phyloP scores from a whole-genome alignment of 1,139 yeast species.

The Kodamaea plutei region DNA sequence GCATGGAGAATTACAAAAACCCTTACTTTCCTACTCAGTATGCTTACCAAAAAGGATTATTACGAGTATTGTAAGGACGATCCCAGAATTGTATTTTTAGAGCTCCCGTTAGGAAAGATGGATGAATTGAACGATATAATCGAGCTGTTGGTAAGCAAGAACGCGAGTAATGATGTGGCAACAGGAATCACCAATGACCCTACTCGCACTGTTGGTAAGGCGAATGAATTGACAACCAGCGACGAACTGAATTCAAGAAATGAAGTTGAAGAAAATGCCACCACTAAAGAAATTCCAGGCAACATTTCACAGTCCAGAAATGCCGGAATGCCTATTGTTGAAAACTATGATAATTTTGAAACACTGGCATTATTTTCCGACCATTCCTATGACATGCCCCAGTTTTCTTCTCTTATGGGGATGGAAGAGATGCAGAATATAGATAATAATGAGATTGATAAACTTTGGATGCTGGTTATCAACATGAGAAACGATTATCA shows the following conservation, averaged over 20 bases:
- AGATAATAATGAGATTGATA: slow-evolving; percentile 34
- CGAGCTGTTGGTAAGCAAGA: slow-evolving; percentile 3
- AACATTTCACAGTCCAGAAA: no score
- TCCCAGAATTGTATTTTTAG: slow-evolving; percentile 9
- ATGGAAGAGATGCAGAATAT: slow-evolving; percentile 19
- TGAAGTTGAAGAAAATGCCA: no score
- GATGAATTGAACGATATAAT: slow-evolving; percentile 24
- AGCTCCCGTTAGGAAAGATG: slow-evolving; percentile 20
- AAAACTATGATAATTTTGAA: not conserved
- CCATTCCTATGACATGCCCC: no score
- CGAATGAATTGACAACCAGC: not conserved
- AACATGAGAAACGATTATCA: slow-evolving; percentile 31
- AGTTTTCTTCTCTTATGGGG: slow-evolving; percentile 5
- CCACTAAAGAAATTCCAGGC: no score
- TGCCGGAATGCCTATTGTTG: no score
- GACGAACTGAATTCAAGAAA: no score
- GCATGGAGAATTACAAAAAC: slow-evolving; percentile 44
- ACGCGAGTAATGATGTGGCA: not conserved
- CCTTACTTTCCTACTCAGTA: slow-evolving; percentile 25
- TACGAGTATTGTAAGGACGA: slow-evolving; percentile 20
- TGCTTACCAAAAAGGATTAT: slow-evolving; percentile 24
- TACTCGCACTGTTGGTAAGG: no score
- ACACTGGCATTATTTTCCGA: not conserved
- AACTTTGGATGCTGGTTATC: slow-evolving; percentile 37
- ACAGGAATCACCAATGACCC: not conserved